Evolutionary conservation across 2,329 filamentous ascomycete genomes (phyloP).

Genomic region (Paracorniculantispora psalliotae): DNA sequence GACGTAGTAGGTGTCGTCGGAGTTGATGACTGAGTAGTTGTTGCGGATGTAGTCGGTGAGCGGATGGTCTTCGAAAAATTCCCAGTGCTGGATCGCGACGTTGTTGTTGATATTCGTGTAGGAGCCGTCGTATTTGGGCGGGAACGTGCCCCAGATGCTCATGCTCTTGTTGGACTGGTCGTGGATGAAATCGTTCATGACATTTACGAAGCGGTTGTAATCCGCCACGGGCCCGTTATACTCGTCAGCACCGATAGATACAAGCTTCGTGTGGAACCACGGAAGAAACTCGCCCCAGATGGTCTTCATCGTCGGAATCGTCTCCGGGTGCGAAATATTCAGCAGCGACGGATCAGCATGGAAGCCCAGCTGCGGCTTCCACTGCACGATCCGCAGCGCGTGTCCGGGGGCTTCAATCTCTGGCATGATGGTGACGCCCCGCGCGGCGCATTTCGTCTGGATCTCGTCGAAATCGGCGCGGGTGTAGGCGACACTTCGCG

Average conservation of each 20-base stretch:
- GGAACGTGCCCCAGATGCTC: conserved; percentile 48
- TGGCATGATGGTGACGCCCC: conserved; percentile 53
- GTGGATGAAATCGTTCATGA: conserved; percentile 42
- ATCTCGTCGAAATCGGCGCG: conserved; percentile 46
- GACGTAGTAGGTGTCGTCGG: conserved; percentile 20
- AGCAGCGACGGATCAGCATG: conserved; percentile 42
- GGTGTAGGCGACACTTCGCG: conserved; percentile 50
- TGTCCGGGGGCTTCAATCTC: conserved; percentile 58
- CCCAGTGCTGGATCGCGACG: conserved; percentile 34
- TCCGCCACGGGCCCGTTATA: conserved; percentile 42
- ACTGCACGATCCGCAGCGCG: conserved; percentile 50
- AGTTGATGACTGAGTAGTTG: conserved; percentile 22
- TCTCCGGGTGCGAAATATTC: conserved; percentile 39
- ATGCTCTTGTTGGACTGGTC: conserved; percentile 38
- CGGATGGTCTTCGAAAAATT: conserved; percentile 18
- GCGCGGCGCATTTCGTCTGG: conserved; percentile 45
- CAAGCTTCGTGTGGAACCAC: conserved; percentile 50
- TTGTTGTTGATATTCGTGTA: conserved; percentile 14
- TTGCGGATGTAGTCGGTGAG: conserved; percentile 18
- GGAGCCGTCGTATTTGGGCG: conserved; percentile 19
- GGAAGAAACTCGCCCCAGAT: conserved; percentile 50
- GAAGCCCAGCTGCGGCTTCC: conserved; percentile 52
- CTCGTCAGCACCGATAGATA: conserved; percentile 52
- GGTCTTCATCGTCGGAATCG: conserved; percentile 43
- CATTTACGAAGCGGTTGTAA: conserved; percentile 44